A percentile compares a stretch with the other conserved stretches of the same genome.
phyloP scores from a whole-genome alignment of 2,329 filamentous ascomycete genomes.

The Ceratocystis lukuohia region DNA sequence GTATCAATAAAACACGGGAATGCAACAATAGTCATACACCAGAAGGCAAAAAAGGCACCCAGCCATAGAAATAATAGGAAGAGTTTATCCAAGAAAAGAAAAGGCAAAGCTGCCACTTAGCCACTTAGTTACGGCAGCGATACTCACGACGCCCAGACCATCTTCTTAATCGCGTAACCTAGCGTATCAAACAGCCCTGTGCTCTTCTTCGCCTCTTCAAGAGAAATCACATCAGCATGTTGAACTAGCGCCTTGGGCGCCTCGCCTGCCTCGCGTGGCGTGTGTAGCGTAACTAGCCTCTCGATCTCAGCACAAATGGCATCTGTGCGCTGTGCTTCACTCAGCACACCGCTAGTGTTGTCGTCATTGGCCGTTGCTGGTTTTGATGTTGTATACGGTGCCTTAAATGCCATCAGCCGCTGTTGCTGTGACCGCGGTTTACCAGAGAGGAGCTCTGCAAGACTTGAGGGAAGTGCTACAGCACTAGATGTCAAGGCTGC shows the following conservation, averaged over 20 bases:
- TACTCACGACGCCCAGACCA: constrained; percentile 59
- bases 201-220: constrained; percentile 73
- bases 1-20: constrained; percentile 6
- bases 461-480: constrained; percentile 25
- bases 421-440: constrained; percentile 26
- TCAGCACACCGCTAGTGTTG: constrained; percentile 30
- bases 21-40: background rate
- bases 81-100: background rate
- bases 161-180: constrained; percentile 80
- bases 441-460: constrained; percentile 33
- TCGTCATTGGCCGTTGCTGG: constrained; percentile 39
- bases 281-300: constrained; percentile 41
- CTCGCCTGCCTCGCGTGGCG: constrained; percentile 31
- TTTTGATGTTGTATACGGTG: constrained; percentile 40
- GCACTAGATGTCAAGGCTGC: constrained; percentile 17
- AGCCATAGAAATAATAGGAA: constrained; percentile 2
- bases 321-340: constrained; percentile 43
- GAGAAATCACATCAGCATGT: constrained; percentile 60
- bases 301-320: constrained; percentile 66
- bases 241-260: constrained; percentile 38
- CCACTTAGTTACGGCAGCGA: background rate
- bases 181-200: constrained; percentile 78
- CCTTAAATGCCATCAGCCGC: constrained; percentile 42
- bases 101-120: no score
- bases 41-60: background rate